Evolutionary conservation across 2,329 filamentous ascomycete genomes (phyloP).

Genomic region (Fusarium sp.): DNA sequence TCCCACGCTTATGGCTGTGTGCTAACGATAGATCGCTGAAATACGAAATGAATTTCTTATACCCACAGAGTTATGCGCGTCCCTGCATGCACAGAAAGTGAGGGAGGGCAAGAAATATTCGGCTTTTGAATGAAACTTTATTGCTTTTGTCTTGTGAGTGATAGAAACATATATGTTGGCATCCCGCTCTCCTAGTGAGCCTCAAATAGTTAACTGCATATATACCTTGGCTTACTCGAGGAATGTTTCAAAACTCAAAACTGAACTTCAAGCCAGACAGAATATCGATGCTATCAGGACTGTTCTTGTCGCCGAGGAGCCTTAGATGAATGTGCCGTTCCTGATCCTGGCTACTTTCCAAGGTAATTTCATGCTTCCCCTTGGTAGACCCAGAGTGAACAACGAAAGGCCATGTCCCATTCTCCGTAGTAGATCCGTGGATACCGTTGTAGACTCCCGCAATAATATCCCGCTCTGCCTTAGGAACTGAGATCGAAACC

Average conservation of each 20-base stretch:
- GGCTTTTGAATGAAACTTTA: too few species aligned
- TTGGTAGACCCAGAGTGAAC: conserved; percentile 19
- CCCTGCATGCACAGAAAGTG: too few species aligned
- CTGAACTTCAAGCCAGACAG: conserved; percentile 15
- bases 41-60: too few species aligned
- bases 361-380: conserved; percentile 3
- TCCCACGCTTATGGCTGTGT: too few species aligned
- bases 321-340: not conserved
- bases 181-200: too few species aligned
- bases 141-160: too few species aligned
- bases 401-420: conserved; percentile 3
- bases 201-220: too few species aligned
- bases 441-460: conserved; percentile 22
- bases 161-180: too few species aligned
- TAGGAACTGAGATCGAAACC: not conserved
- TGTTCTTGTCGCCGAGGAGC: not conserved
- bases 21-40: too few species aligned
- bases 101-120: too few species aligned
- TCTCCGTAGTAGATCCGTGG: not conserved
- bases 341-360: not conserved
- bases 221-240: accelerated
- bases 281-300: conserved; percentile 8
- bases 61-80: too few species aligned
- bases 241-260: not conserved
- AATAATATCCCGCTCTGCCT: not conserved